Evolutionary conservation across 1,139 yeast species (phyloP).

Genomic region (Taiozyma sp.): DNA sequence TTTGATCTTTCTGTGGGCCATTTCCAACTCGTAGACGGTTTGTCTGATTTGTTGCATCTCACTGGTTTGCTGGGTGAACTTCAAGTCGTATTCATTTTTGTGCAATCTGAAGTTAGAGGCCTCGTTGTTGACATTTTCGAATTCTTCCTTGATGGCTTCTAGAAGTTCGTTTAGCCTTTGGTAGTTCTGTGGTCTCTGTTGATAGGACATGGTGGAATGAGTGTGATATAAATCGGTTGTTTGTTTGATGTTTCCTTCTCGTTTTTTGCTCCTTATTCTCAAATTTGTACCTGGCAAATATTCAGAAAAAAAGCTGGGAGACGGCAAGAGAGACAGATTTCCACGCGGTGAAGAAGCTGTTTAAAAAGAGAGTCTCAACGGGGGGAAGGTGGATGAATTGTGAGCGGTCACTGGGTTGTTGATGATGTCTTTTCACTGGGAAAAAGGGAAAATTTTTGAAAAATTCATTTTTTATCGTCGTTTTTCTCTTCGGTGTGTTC

Average conservation of each 20-base stretch:
- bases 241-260: not conserved
- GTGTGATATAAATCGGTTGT: not conserved
- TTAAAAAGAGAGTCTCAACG: not conserved
- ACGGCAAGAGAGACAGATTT: not conserved
- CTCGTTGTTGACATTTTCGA: conserved; percentile 80
- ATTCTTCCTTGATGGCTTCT: conserved; percentile 91
- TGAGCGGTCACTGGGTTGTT: not conserved
- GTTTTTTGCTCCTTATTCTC: not conserved
- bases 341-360: not conserved
- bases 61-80: conserved; percentile 86
- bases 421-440: not conserved
- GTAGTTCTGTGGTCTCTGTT: conserved; percentile 24
- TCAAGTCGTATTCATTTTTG: conserved; percentile 90
- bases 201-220: conserved; percentile 14
- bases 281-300: not conserved
- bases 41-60: conserved; percentile 95
- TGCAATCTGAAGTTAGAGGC: conserved; percentile 85
- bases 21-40: conserved; percentile 89
- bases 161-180: conserved; percentile 55
- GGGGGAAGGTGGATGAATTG: not conserved
- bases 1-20: conserved; percentile 92
- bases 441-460: not conserved
- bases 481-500: not conserved
- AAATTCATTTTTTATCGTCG: not conserved
- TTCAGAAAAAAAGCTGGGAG: not conserved